Evolutionary conservation across 495 filamentous ascomycete genomes (phyloP), one percentile per base, ranked within the genome.

Genomic region (Glarea lozoyensis): DNA sequence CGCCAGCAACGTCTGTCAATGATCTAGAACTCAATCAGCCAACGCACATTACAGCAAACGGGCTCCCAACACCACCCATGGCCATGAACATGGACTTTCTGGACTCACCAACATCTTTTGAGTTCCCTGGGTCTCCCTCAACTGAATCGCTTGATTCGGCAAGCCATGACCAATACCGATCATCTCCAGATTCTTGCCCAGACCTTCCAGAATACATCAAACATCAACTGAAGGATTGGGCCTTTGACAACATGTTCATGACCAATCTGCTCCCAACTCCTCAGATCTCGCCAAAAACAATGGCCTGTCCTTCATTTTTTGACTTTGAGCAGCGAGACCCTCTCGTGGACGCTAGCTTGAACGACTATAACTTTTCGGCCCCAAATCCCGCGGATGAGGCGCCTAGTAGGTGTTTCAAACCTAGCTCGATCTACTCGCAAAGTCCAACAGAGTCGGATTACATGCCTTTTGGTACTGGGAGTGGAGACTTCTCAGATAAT

Each of bases 151-250:
- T 16, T 9, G 15, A 35, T n/a, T 37, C 35, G 5, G 5, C 35
- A 19, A 5, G 35, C 16, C 16, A 5, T 10, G 35, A 16, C 5
- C 15, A 37, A 21, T 37, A 37, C 35, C 35, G 17, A 21, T 9
- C 10, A 6, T 37, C 35, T 21, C 35, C 35, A 37, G 35, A 19
- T 6, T 4, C 10, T 21, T n/a, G 10, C 16, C 35, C 35, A 20
- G 35, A 37, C 4, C 35, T 37, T 5, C 35, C 35, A 19, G 35
- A 37, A 9, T 37, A 20, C 17, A 20, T 37, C 17, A 20, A 19
- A 6, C 35, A 37, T 16, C 35, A 37, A 21, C 16, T 37, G 9
- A 37, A 21, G n/a, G 35, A 37, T 37, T 37, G 35, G 35, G 35
- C 35, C 6, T 37, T 37, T n/a, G 35, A 37, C 18, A 37, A 16